These are phyloP conservation scores for Avicennia marina DNA, from an alignment of 257 asterid species.

Conservation along the genomic window DNA sequence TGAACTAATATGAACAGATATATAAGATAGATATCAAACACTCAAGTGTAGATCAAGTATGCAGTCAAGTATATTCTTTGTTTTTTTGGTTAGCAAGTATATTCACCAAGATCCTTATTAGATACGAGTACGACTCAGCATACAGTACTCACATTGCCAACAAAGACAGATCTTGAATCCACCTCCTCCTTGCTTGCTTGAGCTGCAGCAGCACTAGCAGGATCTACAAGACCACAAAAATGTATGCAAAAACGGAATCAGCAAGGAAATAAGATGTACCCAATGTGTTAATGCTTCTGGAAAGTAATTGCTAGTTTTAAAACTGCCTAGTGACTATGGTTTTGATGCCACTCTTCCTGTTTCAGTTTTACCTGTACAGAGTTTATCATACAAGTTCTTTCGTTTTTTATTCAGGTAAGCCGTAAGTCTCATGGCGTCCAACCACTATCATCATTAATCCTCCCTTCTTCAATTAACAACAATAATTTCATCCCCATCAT, in stretches of 20 bases:
- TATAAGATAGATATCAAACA: too few relatives aligned
- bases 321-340: too few relatives aligned
- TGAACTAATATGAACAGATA: too few relatives aligned
- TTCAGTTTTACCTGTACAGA: neutral
- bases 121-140: neutral
- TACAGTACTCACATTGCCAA: conserved; percentile 77
- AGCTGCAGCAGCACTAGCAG: conserved; percentile 71
- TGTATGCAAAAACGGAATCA: conserved; percentile 10
- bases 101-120: neutral
- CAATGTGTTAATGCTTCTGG: too few relatives aligned
- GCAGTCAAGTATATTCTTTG: neutral
- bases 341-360: neutral
- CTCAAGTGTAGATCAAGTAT: too few relatives aligned
- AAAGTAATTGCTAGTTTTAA: too few relatives aligned
- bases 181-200: conserved; percentile 83
- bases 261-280: too few relatives aligned
- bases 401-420: neutral
- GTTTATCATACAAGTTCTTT: conserved; percentile 3
- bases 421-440: neutral
- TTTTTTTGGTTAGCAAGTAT: neutral
- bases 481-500: too few relatives aligned
- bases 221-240: conserved; percentile 39
- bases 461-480: too few relatives aligned
- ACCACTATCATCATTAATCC: neutral
- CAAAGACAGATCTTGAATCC: conserved; percentile 80